Percentiles rank a stretch among this genome's conserved stretches.
Evolutionary conservation across 257 asterid genomes (phyloP).

Genomic region (Oldenlandia corymbosa): DNA sequence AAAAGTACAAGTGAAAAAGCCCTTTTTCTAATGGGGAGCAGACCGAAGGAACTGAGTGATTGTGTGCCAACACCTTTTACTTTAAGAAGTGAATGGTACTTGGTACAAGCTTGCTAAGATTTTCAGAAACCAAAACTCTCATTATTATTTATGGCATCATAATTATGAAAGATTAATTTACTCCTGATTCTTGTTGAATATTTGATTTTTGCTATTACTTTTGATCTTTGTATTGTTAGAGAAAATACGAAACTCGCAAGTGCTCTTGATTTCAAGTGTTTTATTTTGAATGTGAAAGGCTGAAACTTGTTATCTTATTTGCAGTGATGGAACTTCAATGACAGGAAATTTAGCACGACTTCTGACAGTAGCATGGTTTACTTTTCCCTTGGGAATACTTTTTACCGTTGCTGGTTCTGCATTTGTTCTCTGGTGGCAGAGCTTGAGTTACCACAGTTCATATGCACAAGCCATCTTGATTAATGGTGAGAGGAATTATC

Average conservation of each 20-base stretch:
- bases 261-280: not conserved
- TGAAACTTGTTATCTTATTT: not conserved
- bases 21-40: not conserved
- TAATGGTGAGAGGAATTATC: conserved; percentile 43
- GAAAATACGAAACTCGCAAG: not conserved
- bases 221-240: not conserved
- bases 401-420: conserved; percentile 53
- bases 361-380: conserved; percentile 87
- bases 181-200: not conserved
- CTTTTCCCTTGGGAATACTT: conserved; percentile 67
- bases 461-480: conserved; percentile 87
- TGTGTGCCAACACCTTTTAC: not conserved
- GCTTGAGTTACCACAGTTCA: conserved; percentile 55
- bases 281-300: not conserved
- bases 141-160: not conserved
- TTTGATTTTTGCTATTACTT: not conserved
- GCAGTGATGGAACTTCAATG: conserved; percentile 61
- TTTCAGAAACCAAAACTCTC: not conserved
- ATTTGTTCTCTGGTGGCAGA: conserved; percentile 87
- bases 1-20: not conserved
- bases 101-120: not conserved
- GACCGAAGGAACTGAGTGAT: not conserved
- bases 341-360: conserved; percentile 56
- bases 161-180: not conserved
- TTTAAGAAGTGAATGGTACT: not conserved